These are phyloP conservation scores for Coemansia sp. DNA, from an alignment of 192 early-diverging fungal genomes.

Conservation along the genomic window DNA sequence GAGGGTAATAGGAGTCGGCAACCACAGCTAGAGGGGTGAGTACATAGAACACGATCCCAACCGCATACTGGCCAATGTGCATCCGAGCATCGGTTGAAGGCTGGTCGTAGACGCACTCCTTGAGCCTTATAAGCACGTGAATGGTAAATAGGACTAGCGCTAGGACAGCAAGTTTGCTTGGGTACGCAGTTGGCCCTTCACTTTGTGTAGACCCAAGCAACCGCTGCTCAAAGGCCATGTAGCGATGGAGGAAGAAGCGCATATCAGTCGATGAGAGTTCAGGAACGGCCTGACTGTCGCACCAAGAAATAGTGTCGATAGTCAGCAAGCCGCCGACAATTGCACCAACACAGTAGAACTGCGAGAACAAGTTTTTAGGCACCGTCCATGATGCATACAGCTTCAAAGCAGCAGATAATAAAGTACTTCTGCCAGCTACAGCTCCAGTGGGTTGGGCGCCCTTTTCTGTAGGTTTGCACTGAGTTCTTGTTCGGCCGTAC, in stretches of 20 bases:
- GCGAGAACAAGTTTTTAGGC: constrained; percentile 37
- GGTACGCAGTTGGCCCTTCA: not conserved
- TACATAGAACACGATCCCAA: constrained; percentile 68
- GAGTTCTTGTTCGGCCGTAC: constrained; percentile 40
- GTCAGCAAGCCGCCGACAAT: constrained; percentile 16
- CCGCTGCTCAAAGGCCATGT: not conserved
- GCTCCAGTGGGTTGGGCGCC: not conserved
- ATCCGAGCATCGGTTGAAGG: constrained; percentile 46
- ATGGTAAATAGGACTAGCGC: constrained; percentile 30
- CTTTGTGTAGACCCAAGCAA: not conserved
- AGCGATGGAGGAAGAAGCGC: not conserved
- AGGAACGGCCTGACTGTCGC: not conserved
- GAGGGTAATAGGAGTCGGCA: constrained; percentile 18
- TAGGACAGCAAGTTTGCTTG: constrained; percentile 7
- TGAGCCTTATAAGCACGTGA: constrained; percentile 38
- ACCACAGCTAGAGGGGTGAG: constrained; percentile 41
- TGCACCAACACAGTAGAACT: constrained; percentile 40
- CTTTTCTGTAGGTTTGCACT: not conserved
- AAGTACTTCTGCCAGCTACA: not conserved
- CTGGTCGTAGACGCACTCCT: constrained; percentile 39
- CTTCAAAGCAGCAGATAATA: not conserved
- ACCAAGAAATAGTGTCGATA: constrained; percentile 20
- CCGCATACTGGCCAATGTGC: constrained; percentile 64
- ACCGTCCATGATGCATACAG: constrained; percentile 29
- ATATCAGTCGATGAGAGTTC: not conserved